Conservation (phyloP, 768 basidiomycete species). For the Leccinum pellstonianum region DNA sequence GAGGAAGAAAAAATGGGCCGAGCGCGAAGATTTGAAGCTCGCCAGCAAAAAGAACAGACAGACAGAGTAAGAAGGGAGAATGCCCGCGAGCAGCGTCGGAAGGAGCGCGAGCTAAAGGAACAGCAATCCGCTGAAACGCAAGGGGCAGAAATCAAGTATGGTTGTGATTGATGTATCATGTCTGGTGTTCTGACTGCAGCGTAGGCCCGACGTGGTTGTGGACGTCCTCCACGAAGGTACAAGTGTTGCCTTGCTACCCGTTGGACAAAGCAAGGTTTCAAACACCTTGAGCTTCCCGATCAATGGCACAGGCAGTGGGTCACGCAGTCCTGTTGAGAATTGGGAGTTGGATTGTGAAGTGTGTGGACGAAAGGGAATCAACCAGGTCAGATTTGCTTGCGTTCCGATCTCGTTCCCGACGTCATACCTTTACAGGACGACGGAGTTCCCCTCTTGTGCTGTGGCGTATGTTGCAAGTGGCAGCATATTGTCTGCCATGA, state of each 20-base stretch:
- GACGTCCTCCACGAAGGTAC: constrained; percentile 5
- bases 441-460: constrained; percentile 74
- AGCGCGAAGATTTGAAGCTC: constrained; percentile 54
- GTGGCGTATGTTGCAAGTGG: constrained; percentile 81
- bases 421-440: constrained; percentile 58
- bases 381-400: constrained; percentile 52
- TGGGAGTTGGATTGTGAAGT: constrained; percentile 92
- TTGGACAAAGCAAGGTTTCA: constrained; percentile 9
- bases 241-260: not conserved
- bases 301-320: constrained; percentile 40
- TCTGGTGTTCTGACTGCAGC: constrained; percentile 15
- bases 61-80: constrained; percentile 54
- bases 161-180: not conserved
- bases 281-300: constrained; percentile 2
- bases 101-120: constrained; percentile 35
- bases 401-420: constrained; percentile 2
- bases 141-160: constrained; percentile 17
- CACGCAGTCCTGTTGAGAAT: constrained; percentile 58
- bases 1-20: constrained; percentile 69
- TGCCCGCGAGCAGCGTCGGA: constrained; percentile 52
- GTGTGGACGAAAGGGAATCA: constrained; percentile 69
- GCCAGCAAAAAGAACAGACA: constrained; percentile 56
- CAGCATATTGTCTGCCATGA: constrained; percentile 90
- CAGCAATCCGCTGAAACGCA: constrained; percentile 15
- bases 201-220: constrained; percentile 12